Evolutionary conservation across 345 rosid genomes (phyloP).

Genomic region (Citrus medica): DNA sequence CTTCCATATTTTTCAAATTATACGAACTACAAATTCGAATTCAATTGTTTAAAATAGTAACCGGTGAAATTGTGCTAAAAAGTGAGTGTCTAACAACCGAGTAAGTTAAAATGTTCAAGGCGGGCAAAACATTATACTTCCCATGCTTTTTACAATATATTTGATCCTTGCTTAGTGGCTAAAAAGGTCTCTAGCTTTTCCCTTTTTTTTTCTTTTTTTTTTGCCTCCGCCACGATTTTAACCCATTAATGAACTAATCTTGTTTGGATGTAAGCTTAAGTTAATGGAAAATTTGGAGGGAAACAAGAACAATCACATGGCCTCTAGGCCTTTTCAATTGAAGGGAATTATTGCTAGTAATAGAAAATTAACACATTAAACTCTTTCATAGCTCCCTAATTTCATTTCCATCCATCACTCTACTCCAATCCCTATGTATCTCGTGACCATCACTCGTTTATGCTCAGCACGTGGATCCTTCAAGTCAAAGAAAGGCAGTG

Average conservation of each 20-base stretch:
- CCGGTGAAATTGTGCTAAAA: neutral
- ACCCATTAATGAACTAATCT: neutral
- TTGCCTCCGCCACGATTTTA: neutral
- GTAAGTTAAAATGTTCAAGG: neutral
- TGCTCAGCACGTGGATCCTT: conserved; percentile 28
- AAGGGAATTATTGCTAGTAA: conserved; percentile 10
- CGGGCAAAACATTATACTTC: neutral
- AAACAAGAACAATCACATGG: conserved; percentile 16
- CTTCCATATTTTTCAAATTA: too few species aligned
- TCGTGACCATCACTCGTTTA: conserved; percentile 15
- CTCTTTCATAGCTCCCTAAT: neutral
- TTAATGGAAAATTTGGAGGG: neutral
- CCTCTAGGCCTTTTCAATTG: conserved; percentile 7
- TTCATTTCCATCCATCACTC: neutral
- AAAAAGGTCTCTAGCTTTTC: conserved; percentile 13
- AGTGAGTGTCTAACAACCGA: neutral
- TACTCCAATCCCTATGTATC: conserved; percentile 22
- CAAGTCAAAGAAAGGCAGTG: conserved; percentile 7
- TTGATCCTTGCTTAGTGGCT: neutral
- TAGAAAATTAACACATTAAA: neutral
- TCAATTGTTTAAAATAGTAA: neutral
- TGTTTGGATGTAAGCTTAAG: neutral
- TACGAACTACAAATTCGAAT: neutral
- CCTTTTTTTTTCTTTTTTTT: neutral
- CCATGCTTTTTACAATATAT: neutral